These are phyloP conservation scores for Noccaea bulbosa DNA, from an alignment of 345 rosid genomes.

Conservation along the genomic window DNA sequence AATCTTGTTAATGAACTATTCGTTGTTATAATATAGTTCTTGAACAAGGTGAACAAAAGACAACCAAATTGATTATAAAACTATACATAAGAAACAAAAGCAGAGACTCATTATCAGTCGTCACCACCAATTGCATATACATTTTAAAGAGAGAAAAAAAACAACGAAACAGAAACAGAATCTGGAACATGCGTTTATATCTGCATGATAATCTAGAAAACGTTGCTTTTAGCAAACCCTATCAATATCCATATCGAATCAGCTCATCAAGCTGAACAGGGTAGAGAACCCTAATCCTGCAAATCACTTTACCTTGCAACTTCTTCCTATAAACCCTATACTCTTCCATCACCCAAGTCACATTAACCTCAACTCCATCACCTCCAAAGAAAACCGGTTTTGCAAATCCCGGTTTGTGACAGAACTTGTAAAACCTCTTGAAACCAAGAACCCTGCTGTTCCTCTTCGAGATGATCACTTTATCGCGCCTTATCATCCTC, in stretches of 20 bases:
- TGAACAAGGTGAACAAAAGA: too few species aligned
- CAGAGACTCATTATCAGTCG: too few species aligned
- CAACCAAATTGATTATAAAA: too few species aligned
- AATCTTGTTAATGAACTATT: too few species aligned
- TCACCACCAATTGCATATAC: too few species aligned
- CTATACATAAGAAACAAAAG: too few species aligned
- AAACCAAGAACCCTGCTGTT: background rate
- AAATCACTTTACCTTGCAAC: constrained; percentile 2
- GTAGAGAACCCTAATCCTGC: constrained; percentile 5
- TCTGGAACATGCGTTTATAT: too few species aligned
- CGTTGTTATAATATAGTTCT: too few species aligned
- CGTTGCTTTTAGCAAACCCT: too few species aligned
- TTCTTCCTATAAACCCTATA: constrained; percentile 9
- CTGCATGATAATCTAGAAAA: too few species aligned
- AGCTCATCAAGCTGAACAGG: background rate
- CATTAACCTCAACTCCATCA: background rate
- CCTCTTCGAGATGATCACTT: background rate
- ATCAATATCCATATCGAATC: background rate
- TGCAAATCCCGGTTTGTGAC: background rate
- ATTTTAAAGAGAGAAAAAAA: too few species aligned
- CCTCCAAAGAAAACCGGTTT: background rate
- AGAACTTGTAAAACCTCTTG: constrained; percentile 11
- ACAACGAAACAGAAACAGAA: too few species aligned
- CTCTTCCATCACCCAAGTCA: constrained; percentile 23
- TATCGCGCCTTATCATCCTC: constrained; percentile 12